Evolutionary conservation across 164 flowering plant species (phyloP).

Genomic region (Warburgia ugandensis): DNA sequence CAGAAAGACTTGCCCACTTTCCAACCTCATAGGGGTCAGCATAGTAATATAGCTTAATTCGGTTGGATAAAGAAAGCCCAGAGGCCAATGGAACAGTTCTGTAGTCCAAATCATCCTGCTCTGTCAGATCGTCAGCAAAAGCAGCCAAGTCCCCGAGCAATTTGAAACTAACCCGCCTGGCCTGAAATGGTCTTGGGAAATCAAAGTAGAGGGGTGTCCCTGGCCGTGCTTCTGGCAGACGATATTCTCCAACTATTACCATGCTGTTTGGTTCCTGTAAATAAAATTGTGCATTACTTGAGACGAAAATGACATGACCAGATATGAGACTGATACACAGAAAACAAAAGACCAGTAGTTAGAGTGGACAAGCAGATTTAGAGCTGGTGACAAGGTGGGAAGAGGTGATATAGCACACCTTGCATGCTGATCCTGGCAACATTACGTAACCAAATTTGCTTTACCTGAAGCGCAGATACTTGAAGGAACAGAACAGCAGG

Average conservation of each 20-base stretch:
- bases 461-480: conserved; percentile 55
- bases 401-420: too few relatives aligned
- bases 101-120: conserved; percentile 52
- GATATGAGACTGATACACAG: too few relatives aligned
- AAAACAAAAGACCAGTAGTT: too few relatives aligned
- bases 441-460: background rate
- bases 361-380: too few relatives aligned
- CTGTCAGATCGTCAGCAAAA: conserved; percentile 69
- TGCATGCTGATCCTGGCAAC: too few relatives aligned
- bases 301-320: too few relatives aligned
- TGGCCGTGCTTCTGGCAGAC: conserved; percentile 67
- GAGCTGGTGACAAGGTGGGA: too few relatives aligned
- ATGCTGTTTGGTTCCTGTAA: conserved; percentile 63
- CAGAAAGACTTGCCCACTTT: conserved; percentile 89
- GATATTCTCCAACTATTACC: conserved; percentile 66
- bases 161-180: conserved; percentile 52
- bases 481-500: conserved; percentile 79
- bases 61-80: conserved; percentile 64
- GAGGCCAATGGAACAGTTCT: conserved; percentile 37
- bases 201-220: conserved; percentile 92
- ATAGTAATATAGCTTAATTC: conserved; percentile 74
- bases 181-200: conserved; percentile 60
- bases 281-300: too few relatives aligned
- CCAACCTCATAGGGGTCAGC: conserved; percentile 86
- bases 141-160: conserved; percentile 85